Evolutionary conservation across 2,329 filamentous ascomycete genomes (phyloP), one percentile per base, ranked within the genome.

Genomic region (Myriosclerotinia duriaeana): DNA sequence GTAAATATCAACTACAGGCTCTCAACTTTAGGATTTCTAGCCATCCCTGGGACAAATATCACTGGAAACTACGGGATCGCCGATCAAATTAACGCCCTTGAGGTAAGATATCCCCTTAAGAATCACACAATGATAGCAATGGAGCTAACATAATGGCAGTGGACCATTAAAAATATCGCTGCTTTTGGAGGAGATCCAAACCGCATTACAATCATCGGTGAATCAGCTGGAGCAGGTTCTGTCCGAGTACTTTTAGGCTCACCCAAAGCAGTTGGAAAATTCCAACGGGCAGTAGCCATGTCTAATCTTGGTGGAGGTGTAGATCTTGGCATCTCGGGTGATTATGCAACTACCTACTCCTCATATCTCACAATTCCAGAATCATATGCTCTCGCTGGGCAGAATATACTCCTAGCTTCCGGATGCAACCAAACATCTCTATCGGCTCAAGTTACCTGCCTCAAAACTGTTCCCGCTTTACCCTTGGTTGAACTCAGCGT

Each of bases 321-420:
- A 0, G 77, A 77, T 6, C 75, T 85, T 7, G 83, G 81, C 0
- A 73, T 82, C 4, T 73, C 73, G 3, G 77, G 80, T 36, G 79
- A 81, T 69, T 85, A 85, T 63, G 82, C 81, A 8, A 84, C 82
- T 1, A 83, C 81, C 0, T 86, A 85, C 74, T 83, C 80, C 52
- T 78, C 80, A 7, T 86, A 85, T 74, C 80, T 81, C 61, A 85
- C 83, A 0, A 78, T 85, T 48, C 72, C 78, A 5, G 76, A 83
- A 60, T 83, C 82, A 4, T 84, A 83, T 69, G 75, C 78, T 2
- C 73, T 79, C 1, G 82, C 80, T 6, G 83, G 82, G 0, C 77
- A 80, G 48, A 77, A 80, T 15, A 81, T 85, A 60, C 82, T 85
- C 68, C 70, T 73, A 2, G 79, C 76, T 15, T 78, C 79, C 1